Evolutionary conservation across 768 basidiomycete genomes (phyloP).

Genomic region (Lactarius hatsudake): DNA sequence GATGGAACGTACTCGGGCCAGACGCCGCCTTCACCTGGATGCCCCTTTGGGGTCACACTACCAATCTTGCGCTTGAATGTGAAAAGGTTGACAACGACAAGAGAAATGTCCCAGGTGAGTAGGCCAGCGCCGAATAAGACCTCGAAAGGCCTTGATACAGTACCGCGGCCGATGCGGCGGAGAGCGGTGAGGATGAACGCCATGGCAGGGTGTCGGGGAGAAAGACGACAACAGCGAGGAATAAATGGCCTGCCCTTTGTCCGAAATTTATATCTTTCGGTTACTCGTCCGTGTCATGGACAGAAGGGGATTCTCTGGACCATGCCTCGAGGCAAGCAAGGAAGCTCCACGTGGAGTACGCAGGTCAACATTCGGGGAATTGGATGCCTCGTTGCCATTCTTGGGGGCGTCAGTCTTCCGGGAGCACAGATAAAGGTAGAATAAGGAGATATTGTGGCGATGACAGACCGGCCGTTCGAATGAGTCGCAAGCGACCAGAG

Average conservation of each 20-base stretch:
- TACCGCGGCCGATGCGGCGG: conserved; percentile 22
- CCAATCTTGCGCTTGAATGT: conserved; percentile 50
- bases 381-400: no score
- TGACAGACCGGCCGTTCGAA: no score
- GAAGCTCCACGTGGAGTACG: no score
- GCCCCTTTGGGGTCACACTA: conserved; percentile 52
- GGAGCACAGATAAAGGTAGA: no score
- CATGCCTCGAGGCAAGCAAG: no score
- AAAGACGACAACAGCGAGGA: background rate
- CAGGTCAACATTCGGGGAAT: no score
- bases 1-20: conserved; percentile 63
- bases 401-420: no score
- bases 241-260: no score
- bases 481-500: no score
- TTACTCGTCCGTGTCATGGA: background rate
- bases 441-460: no score
- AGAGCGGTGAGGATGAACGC: conserved; percentile 15
- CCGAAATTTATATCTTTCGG: no score
- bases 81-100: conserved; percentile 52
- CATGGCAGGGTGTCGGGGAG: background rate
- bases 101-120: conserved; percentile 49
- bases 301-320: no score
- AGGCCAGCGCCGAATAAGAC: conserved; percentile 29
- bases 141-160: background rate
- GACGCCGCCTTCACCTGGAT: conserved; percentile 54